Evolutionary conservation across 176 grass and related monocot genomes (phyloP), one percentile per base, ranked within the genome.

Genomic region (Zoysia japonica): DNA sequence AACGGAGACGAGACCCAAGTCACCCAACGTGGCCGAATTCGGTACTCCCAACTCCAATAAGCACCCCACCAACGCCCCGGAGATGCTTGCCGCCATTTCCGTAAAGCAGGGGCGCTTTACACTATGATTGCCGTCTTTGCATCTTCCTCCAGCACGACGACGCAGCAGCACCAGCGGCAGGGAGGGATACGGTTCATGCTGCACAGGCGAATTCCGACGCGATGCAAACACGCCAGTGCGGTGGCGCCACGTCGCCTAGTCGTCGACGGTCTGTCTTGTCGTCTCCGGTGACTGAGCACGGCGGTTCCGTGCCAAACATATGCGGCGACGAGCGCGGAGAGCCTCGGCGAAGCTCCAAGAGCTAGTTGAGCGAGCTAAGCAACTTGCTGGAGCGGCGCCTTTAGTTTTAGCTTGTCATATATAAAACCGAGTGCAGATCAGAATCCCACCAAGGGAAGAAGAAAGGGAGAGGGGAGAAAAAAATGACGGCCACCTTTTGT

Each of bases 121-220:
- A 77, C 60, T 9, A 85, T 82, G 83, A 89, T 89, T 85, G 68
- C 68, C 82, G 38, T 68, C 83, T 89, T 89, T 78, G 87, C 87
- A 85, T 85, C 87, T 82, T 38, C 57, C 77, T 52, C 45, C 47
- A n/a, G 74, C 68, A 41, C 47, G 59, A 20, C 13, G 63, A 69
- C 3, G 64, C 44, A 49, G 38, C 63, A 6, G 41, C 19, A 61
- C 28, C 28, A 28, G 28, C 28, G 68, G 37, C 50, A 16, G 48
- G 36, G 59, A 71, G 19, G 76, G 77, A 80, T 85, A 71, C 42
- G 71, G 78, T 85, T 81, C 76, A 67, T 67, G 60, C 59, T 61
- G 70, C 68, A 28, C 41, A 0, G 17, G 39, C 11, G 41, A 78
- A 84, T 64, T 51, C 68, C 43, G 47, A 77, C 19, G 53, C 51